These are phyloP conservation scores for Dactylellina cionopaga DNA, from an alignment of 2,329 filamentous ascomycete species.

Conservation along the genomic window DNA sequence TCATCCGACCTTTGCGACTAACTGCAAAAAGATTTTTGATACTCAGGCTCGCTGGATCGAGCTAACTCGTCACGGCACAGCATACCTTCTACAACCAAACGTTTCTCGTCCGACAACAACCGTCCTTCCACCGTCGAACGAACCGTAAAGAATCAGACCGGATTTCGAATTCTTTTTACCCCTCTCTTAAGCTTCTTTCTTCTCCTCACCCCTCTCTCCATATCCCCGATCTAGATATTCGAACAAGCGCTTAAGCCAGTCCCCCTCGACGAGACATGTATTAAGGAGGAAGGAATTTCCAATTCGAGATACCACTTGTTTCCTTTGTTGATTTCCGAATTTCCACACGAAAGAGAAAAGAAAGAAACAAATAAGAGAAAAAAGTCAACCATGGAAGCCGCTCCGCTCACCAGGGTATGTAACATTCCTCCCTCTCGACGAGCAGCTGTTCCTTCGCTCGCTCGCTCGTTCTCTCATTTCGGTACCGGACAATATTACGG, in stretches of 20 bases:
- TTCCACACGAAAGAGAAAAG: not conserved
- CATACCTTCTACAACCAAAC: constrained; percentile 31
- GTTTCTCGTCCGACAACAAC: too few species aligned
- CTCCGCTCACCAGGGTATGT: constrained; percentile 52
- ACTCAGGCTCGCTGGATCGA: constrained; percentile 51
- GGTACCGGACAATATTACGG: constrained; percentile 19
- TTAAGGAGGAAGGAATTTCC: constrained; percentile 51
- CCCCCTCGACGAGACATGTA: constrained; percentile 36
- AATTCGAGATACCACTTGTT: constrained; percentile 27
- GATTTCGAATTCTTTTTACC: not conserved
- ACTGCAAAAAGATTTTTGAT: constrained; percentile 13
- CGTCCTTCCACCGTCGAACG: not conserved
- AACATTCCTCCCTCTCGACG: constrained; percentile 9
- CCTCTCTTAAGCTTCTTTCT: not conserved
- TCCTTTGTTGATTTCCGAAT: constrained; percentile 3
- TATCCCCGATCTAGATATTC: not conserved
- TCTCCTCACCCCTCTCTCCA: too few species aligned
- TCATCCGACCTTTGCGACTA: constrained; percentile 16
- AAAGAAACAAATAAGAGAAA: constrained; percentile 11
- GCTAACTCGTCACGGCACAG: constrained; percentile 34
- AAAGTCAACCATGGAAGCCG: constrained; percentile 49
- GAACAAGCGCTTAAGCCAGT: not conserved
- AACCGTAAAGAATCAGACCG: not conserved
- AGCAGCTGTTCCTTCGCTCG: too few species aligned
- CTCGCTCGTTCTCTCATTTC: too few species aligned